Conservation (phyloP, 495 filamentous ascomycete genomes). For the Xylaria intraflava region DNA sequence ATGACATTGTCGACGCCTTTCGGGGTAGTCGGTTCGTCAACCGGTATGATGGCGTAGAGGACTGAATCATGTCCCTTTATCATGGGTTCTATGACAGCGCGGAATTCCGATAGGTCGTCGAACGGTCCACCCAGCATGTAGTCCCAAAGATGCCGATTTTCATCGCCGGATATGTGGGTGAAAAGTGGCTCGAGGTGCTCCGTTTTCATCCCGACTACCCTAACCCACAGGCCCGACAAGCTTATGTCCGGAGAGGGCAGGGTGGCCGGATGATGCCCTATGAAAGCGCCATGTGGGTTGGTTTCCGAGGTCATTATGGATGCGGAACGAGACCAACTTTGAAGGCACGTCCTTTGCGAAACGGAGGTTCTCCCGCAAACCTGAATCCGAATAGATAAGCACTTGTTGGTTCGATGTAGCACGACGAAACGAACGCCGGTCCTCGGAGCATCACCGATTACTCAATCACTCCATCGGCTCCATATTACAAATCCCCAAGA, state of each 20-base stretch:
- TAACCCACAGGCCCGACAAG: slow-evolving; percentile 33
- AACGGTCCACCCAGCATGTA: slow-evolving; percentile 43
- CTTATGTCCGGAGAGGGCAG: slow-evolving; percentile 19
- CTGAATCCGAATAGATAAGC: not conserved
- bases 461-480: not conserved
- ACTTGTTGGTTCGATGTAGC: not conserved
- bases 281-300: slow-evolving; percentile 20
- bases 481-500: too few relatives aligned
- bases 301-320: not conserved
- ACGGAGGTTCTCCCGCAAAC: too few relatives aligned
- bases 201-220: slow-evolving; percentile 30
- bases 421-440: not conserved
- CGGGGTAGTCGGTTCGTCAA: not conserved
- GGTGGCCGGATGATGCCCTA: slow-evolving; percentile 17
- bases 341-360: too few relatives aligned
- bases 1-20: slow-evolving; percentile 18
- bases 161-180: slow-evolving; percentile 29
- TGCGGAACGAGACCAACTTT: not conserved
- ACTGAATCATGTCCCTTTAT: slow-evolving; percentile 29
- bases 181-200: slow-evolving; percentile 38
- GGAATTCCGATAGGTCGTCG: slow-evolving; percentile 27
- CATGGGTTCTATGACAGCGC: slow-evolving; percentile 20
- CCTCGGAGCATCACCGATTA: not conserved
- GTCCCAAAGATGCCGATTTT: slow-evolving; percentile 38
- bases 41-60: slow-evolving; percentile 39